A percentile compares a stretch with the other conserved stretches of the same genome.
These are phyloP conservation scores for Fusarium concolor DNA, from an alignment of 2,329 filamentous ascomycete genomes.

Conservation along the genomic window DNA sequence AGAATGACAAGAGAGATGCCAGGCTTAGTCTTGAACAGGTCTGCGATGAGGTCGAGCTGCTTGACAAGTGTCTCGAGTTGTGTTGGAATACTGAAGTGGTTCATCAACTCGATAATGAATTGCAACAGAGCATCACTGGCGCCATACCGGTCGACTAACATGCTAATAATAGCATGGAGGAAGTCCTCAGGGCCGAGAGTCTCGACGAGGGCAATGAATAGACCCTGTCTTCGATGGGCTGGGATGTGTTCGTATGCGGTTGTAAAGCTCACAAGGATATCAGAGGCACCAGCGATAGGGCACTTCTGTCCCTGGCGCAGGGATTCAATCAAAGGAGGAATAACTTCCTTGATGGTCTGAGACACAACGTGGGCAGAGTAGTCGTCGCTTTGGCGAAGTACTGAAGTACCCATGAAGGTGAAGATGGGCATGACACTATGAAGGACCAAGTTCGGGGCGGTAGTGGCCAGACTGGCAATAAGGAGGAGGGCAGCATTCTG, in stretches of 20 bases:
- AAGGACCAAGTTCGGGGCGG: conserved; percentile 89
- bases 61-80: conserved; percentile 83
- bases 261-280: conserved; percentile 94
- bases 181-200: conserved; percentile 89
- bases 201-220: conserved; percentile 87
- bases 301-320: conserved; percentile 83
- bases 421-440: conserved; percentile 99
- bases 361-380: conserved; percentile 97
- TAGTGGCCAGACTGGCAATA: conserved; percentile 86
- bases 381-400: conserved; percentile 92
- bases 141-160: conserved; percentile 91
- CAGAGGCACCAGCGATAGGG: conserved; percentile 83
- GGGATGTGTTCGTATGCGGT: conserved; percentile 97
- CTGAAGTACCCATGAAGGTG: conserved; percentile 94
- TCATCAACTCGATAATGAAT: conserved; percentile 81
- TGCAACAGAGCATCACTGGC: conserved; percentile 77
- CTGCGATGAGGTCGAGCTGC: conserved; percentile 78
- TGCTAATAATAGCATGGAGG: conserved; percentile 85
- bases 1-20: conserved; percentile 79
- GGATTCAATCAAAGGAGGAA: conserved; percentile 89
- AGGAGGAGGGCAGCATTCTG: conserved; percentile 92
- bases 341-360: conserved; percentile 92
- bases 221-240: conserved; percentile 80
- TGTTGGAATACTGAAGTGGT: conserved; percentile 77
- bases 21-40: conserved; percentile 81